These are phyloP conservation scores for Aspergillus avenaceus DNA, from an alignment of 495 filamentous ascomycete species.

Conservation along the genomic window DNA sequence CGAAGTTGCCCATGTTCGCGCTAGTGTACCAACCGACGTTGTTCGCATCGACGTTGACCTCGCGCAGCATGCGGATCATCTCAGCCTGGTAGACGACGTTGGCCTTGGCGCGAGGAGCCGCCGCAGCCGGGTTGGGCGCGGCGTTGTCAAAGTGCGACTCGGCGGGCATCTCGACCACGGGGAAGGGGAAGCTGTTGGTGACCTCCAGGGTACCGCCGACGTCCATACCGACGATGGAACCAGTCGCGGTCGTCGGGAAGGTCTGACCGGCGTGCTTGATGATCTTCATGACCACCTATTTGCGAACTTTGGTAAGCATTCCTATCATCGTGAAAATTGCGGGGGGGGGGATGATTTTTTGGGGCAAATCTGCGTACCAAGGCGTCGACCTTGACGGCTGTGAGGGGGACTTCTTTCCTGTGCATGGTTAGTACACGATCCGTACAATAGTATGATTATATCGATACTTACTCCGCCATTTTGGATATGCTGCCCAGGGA, in stretches of 20 bases:
- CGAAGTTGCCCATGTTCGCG: slow-evolving; percentile 97
- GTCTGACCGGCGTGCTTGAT: slow-evolving; percentile 84
- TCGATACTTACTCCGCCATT: slow-evolving; percentile 42
- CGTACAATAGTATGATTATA: background rate
- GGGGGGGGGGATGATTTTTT: slow-evolving; percentile 34
- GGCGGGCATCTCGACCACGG: slow-evolving; percentile 69
- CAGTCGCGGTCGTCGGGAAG: slow-evolving; percentile 87
- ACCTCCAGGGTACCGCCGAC: slow-evolving; percentile 76
- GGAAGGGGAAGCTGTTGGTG: slow-evolving; percentile 95
- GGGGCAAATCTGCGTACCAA: slow-evolving; percentile 51
- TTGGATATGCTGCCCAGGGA: slow-evolving; percentile 28
- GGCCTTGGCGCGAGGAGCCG: slow-evolving; percentile 85
- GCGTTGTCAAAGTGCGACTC: slow-evolving; percentile 79
- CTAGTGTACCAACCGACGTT: slow-evolving; percentile 98
- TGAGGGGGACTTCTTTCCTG: slow-evolving; percentile 61
- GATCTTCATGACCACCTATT: slow-evolving; percentile 91
- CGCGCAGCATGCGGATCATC: slow-evolving; percentile 93
- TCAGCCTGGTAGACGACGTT: slow-evolving; percentile 89
- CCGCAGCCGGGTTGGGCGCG: slow-evolving; percentile 72
- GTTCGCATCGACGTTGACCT: slow-evolving; percentile 98
- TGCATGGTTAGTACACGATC: slow-evolving; percentile 9
- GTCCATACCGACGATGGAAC: slow-evolving; percentile 91
- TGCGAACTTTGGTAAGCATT: background rate
- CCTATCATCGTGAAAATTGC: slow-evolving; percentile 14
- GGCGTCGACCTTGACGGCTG: slow-evolving; percentile 80